Percentiles rank a stretch among this genome's conserved stretches.
These are phyloP conservation scores for Cyberlindnera euphorbiae DNA, from an alignment of 805 yeast genomes.

Conservation along the genomic window DNA sequence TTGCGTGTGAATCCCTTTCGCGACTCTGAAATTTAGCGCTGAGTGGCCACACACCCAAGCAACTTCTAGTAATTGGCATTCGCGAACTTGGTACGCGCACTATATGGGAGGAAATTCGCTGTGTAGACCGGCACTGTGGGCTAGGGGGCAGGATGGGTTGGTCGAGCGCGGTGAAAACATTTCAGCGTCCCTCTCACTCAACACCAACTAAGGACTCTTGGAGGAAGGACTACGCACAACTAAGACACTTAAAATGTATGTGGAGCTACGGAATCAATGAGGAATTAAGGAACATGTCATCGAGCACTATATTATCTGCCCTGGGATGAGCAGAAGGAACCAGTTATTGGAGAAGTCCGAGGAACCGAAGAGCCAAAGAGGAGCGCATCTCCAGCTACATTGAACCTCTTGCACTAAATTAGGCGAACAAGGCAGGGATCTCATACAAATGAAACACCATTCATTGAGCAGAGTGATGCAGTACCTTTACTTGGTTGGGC, in stretches of 20 bases:
- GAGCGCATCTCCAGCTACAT: too few species aligned
- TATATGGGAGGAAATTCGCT: constrained; percentile 1
- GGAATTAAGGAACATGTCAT: background rate
- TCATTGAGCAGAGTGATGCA: too few species aligned
- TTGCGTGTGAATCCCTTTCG: too few species aligned
- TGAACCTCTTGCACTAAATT: too few species aligned
- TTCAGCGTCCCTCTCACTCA: constrained; percentile 16
- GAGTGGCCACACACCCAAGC: too few species aligned
- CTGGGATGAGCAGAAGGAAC: background rate
- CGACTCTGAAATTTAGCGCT: too few species aligned
- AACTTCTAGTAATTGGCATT: background rate
- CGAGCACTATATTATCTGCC: background rate
- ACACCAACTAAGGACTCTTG: constrained; percentile 1
- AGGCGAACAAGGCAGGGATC: too few species aligned
- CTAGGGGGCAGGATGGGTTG: constrained; percentile 1
- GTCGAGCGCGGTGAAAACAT: constrained; percentile 13
- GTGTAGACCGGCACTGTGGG: background rate
- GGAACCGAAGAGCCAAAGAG: too few species aligned
- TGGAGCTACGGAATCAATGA: constrained; percentile 4
- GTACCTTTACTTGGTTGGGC: too few species aligned
- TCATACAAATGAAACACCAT: too few species aligned
- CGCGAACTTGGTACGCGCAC: constrained; percentile 11
- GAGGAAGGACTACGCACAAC: constrained; percentile 10
- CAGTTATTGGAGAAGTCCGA: too few species aligned
- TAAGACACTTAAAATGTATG: constrained; percentile 26